phyloP scores from a whole-genome alignment of 139 green algal species.

The Chlamydomonas sp. region DNA sequence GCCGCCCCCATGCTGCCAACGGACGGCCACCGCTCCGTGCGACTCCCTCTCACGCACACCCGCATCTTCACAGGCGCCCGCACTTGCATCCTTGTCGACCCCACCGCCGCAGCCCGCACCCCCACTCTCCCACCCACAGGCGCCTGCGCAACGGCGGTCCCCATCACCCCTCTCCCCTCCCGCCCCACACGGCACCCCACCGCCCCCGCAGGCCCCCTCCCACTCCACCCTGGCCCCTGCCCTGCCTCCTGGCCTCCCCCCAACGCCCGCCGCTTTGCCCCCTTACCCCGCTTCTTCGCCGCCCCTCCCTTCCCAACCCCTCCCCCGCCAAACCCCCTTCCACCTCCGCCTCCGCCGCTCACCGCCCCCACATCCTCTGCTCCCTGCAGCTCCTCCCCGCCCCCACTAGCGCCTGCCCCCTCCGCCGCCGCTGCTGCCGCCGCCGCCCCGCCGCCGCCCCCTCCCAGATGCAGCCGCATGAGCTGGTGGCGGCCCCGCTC shows the following conservation, averaged over 20 bases:
- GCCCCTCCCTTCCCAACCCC: not conserved
- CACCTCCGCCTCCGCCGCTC: not conserved
- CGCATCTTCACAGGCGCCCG: too few species aligned
- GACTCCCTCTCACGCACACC: too few species aligned
- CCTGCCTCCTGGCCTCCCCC: not conserved
- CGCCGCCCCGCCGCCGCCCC: not conserved
- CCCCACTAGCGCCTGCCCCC: not conserved
- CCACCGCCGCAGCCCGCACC: too few species aligned
- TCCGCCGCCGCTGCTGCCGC: too few species aligned
- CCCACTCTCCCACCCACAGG: too few species aligned
- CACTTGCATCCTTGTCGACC: too few species aligned
- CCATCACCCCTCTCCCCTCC: too few species aligned
- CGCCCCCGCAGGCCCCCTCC: not conserved
- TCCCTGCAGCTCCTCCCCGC: not conserved
- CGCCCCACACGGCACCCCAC: not conserved
- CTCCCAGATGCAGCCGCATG: not conserved
- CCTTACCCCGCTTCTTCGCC: constrained; percentile 14
- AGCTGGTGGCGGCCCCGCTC: constrained; percentile 27
- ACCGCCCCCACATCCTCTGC: not conserved
- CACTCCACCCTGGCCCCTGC: not conserved
- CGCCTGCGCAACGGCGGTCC: too few species aligned
- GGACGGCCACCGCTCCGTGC: too few species aligned
- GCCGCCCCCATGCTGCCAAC: too few species aligned
- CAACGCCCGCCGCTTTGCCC: constrained; percentile 24
- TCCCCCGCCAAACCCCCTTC: not conserved